Percentiles rank a stretch among this genome's conserved stretches.
These are phyloP conservation scores for Cercophora newfieldiana DNA, from an alignment of 495 filamentous ascomycete species.

Conservation along the genomic window DNA sequence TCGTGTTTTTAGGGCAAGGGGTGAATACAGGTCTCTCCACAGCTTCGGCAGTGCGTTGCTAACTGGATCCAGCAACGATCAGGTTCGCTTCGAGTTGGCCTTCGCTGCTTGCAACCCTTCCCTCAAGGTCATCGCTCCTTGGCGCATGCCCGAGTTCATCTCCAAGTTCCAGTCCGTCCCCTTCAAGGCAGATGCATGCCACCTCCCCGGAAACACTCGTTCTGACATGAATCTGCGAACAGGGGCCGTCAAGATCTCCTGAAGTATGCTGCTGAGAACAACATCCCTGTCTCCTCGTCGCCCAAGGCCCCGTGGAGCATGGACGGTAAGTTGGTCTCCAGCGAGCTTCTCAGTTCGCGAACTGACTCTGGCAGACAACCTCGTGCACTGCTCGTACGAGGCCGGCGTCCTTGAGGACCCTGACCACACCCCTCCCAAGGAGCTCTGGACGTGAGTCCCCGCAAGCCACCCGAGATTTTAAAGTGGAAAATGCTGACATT, in stretches of 20 bases:
- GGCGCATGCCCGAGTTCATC: conserved; percentile 84
- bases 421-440: conserved; percentile 62
- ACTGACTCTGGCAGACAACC: conserved; percentile 57
- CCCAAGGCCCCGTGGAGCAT: conserved; percentile 80
- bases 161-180: conserved; percentile 59
- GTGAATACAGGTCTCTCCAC: background rate
- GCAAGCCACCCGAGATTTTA: background rate
- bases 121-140: conserved; percentile 87
- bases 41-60: background rate
- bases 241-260: conserved; percentile 82
- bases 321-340: conserved; percentile 46
- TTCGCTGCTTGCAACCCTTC: conserved; percentile 63
- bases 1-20: conserved; percentile 13
- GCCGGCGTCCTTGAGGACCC: conserved; percentile 76
- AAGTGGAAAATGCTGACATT: background rate
- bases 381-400: conserved; percentile 91
- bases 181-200: no score
- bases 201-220: background rate
- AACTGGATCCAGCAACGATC: conserved; percentile 30
- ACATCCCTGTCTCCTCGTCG: conserved; percentile 83
- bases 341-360: background rate
- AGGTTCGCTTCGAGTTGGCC: conserved; percentile 68
- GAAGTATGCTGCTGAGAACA: conserved; percentile 74
- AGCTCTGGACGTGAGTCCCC: conserved; percentile 72
- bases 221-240: background rate